Conservation (phyloP, 495 filamentous ascomycete genomes). For the Aspergillus ostianus region DNA sequence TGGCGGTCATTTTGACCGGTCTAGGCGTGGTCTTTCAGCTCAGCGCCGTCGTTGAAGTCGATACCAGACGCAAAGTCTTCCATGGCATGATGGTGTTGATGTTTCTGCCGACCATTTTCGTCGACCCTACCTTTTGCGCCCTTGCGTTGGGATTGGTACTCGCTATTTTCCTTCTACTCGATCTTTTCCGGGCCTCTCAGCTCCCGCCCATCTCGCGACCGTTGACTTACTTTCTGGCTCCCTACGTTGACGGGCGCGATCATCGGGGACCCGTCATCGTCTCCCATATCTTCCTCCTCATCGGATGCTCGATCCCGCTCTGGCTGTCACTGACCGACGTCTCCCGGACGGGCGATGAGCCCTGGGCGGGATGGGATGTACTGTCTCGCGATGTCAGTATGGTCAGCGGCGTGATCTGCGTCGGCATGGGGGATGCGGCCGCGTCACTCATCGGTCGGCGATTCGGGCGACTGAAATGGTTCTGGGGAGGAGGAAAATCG, state of each 20-base stretch:
- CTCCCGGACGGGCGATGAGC: slow-evolving; percentile 47
- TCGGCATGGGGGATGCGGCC: slow-evolving; percentile 92
- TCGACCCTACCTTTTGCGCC: slow-evolving; percentile 81
- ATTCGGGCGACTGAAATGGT: slow-evolving; percentile 85
- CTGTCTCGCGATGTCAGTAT: slow-evolving; percentile 72
- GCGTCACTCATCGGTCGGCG: slow-evolving; percentile 90
- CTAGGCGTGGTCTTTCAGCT: slow-evolving; percentile 71
- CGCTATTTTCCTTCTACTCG: slow-evolving; percentile 79
- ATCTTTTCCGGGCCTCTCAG: slow-evolving; percentile 85
- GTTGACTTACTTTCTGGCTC: slow-evolving; percentile 79
- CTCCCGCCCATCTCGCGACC: slow-evolving; percentile 83
- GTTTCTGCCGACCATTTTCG: slow-evolving; percentile 79
- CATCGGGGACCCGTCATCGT: slow-evolving; percentile 92
- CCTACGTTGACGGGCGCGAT: slow-evolving; percentile 93
- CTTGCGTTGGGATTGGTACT: slow-evolving; percentile 74
- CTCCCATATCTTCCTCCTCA: slow-evolving; percentile 90
- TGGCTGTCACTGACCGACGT: slow-evolving; percentile 82
- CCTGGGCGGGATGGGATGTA: slow-evolving; percentile 71
- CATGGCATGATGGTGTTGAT: slow-evolving; percentile 97
- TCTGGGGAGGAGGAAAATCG: slow-evolving; percentile 95
- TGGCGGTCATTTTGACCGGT: slow-evolving; percentile 63
- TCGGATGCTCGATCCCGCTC: slow-evolving; percentile 92
- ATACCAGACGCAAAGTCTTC: slow-evolving; percentile 97
- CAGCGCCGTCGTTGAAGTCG: slow-evolving; percentile 73
- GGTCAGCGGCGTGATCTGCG: slow-evolving; percentile 87